Evolutionary conservation across 495 filamentous ascomycete genomes (phyloP).

Genomic region (Glonium stellatum): DNA sequence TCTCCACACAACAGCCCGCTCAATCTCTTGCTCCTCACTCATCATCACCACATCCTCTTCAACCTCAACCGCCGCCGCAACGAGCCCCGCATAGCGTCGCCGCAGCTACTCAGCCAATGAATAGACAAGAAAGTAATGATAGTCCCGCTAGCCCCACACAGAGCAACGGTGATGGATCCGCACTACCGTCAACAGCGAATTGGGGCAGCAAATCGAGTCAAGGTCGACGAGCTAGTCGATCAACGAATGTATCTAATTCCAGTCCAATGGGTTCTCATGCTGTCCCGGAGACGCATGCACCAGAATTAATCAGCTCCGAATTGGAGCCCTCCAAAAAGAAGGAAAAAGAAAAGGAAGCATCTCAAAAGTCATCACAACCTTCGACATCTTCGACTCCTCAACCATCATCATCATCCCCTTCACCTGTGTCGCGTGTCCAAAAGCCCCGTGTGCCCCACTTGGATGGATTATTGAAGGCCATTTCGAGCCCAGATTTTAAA

Average conservation of each 20-base stretch:
- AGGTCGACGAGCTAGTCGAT: constrained; percentile 66
- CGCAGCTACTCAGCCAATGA: constrained; percentile 63
- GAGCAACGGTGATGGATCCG: constrained; percentile 63
- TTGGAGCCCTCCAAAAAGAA: constrained; percentile 2
- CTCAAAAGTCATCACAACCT: constrained; percentile 6
- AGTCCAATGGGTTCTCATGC: constrained; percentile 69
- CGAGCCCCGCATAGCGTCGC: constrained; percentile 42
- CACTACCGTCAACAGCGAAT: constrained; percentile 82
- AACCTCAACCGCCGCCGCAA: constrained; percentile 46
- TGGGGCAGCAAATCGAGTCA: constrained; percentile 80
- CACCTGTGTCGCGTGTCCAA: constrained; percentile 8
- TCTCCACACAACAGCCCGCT: constrained; percentile 67
- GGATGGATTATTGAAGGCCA: constrained; percentile 44
- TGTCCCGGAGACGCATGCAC: constrained; percentile 20
- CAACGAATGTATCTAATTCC: constrained; percentile 68
- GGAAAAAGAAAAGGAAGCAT: neutral
- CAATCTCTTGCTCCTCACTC: constrained; percentile 33
- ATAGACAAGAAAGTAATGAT: constrained; percentile 67
- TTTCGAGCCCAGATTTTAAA: constrained; percentile 52
- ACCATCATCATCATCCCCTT: constrained; percentile 22
- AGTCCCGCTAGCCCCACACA: constrained; percentile 48
- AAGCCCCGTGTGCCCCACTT: constrained; percentile 23
- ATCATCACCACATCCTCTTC: constrained; percentile 36
- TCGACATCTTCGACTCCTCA: constrained; percentile 20
- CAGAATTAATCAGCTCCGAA: constrained; percentile 20